These are phyloP conservation scores for Chaetomium olivaceum DNA, from an alignment of 2,329 filamentous ascomycete species.

Conservation along the genomic window DNA sequence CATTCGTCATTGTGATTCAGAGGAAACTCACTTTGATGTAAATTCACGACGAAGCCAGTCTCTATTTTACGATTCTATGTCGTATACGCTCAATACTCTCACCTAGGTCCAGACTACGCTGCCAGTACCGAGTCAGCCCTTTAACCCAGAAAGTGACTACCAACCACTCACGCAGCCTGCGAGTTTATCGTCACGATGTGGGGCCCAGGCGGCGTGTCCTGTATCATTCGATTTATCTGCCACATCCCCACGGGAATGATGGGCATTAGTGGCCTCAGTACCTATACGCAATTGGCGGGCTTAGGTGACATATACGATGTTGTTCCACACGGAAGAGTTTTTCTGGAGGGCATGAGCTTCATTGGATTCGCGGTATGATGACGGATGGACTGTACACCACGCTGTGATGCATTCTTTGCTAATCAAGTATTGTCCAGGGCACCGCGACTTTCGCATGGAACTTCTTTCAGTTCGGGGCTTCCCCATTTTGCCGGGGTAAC, in stretches of 20 bases:
- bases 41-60: no score
- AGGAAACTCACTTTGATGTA: no score
- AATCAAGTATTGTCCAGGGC: neutral
- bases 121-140: no score
- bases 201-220: neutral
- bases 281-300: neutral
- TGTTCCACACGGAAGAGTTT: neutral
- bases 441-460: constrained; percentile 8
- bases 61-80: no score
- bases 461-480: neutral
- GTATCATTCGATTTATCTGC: constrained; percentile 15
- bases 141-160: neutral
- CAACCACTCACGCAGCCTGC: neutral
- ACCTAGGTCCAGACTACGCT: no score
- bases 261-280: neutral
- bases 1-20: no score
- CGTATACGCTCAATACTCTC: no score
- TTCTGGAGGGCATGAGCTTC: neutral
- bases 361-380: neutral
- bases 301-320: constrained; percentile 13
- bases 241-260: constrained; percentile 9
- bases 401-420: neutral
- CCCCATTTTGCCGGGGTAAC: neutral
- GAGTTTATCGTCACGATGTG: neutral
- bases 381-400: no score